Conservation (phyloP, 1,139 yeast species). For the Hyphopichia pseudoburtonii region DNA sequence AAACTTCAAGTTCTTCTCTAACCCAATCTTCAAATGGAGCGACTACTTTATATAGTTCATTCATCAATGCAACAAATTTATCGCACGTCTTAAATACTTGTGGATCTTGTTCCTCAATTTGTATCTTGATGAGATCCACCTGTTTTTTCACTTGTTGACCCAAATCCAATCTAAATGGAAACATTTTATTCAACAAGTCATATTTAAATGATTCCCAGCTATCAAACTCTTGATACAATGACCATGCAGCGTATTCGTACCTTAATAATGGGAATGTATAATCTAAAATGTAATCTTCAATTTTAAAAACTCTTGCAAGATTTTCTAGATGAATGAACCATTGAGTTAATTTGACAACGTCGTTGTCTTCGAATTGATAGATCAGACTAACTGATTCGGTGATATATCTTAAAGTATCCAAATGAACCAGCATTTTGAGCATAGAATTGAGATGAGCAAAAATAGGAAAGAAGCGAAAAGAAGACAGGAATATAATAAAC, state of each 20-base stretch:
- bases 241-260: constrained; percentile 4
- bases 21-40: constrained; percentile 6
- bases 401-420: constrained; percentile 1
- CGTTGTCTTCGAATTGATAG: constrained; percentile 1
- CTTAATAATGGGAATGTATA: constrained; percentile 1
- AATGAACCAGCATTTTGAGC: constrained; percentile 2
- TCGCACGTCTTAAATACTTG: constrained; percentile 2
- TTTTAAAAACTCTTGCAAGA: not conserved
- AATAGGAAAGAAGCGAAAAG: no score
- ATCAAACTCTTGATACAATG: constrained; percentile 2
- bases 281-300: constrained; percentile 1
- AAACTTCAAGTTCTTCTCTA: not conserved
- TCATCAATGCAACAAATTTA: constrained; percentile 2
- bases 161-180: constrained; percentile 5
- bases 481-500: no score
- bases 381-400: not conserved
- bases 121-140: constrained; percentile 3
- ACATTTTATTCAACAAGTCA: constrained; percentile 6
- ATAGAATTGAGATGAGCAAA: no score
- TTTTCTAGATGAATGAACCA: constrained; percentile 3
- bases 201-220: constrained; percentile 7
- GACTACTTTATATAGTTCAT: constrained; percentile 5
- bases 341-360: not conserved
- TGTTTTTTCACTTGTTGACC: constrained; percentile 2
- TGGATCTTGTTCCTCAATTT: constrained; percentile 4